These are phyloP conservation scores for Inga laurina DNA, from an alignment of 306 rosid species.

Conservation along the genomic window DNA sequence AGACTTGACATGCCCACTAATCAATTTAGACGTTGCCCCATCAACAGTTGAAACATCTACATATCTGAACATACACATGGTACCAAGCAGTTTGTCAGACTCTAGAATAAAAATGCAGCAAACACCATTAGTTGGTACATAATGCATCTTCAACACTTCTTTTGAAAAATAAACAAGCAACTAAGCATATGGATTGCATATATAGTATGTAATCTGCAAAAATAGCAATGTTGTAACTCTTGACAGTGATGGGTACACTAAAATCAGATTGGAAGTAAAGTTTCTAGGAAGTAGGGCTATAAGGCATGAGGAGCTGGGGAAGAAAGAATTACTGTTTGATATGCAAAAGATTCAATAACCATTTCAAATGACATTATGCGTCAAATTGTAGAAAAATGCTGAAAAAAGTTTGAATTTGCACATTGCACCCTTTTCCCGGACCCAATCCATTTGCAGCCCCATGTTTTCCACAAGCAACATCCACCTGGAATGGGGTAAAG, in stretches of 20 bases:
- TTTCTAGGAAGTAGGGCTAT: not conserved
- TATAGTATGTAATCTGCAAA: not conserved
- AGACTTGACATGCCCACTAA: slow-evolving; percentile 60
- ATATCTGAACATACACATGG: slow-evolving; percentile 55
- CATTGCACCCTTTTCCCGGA: slow-evolving; percentile 85
- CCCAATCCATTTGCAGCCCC: slow-evolving; percentile 83
- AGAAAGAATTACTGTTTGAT: not conserved
- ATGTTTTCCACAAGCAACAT: slow-evolving; percentile 82
- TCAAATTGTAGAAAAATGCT: slow-evolving; percentile 15
- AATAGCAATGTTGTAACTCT: slow-evolving; percentile 4
- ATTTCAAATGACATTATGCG: slow-evolving; percentile 25
- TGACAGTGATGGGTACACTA: not conserved
- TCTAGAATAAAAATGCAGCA: slow-evolving; percentile 9
- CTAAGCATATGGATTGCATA: not conserved
- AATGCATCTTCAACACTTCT: not conserved
- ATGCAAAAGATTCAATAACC: slow-evolving; percentile 7
- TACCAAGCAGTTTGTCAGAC: slow-evolving; percentile 25
- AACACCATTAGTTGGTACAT: not conserved
- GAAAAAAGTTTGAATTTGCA: slow-evolving; percentile 15
- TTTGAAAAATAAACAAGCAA: slow-evolving; percentile 1
- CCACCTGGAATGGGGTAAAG: slow-evolving; percentile 49
- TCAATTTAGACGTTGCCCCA: slow-evolving; percentile 71
- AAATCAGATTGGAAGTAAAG: slow-evolving; percentile 15
- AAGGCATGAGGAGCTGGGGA: not conserved
- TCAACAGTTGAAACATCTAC: slow-evolving; percentile 97